Conservation (phyloP, 176 grass and related monocot species). For the Chrysopogon serrulatus region DNA sequence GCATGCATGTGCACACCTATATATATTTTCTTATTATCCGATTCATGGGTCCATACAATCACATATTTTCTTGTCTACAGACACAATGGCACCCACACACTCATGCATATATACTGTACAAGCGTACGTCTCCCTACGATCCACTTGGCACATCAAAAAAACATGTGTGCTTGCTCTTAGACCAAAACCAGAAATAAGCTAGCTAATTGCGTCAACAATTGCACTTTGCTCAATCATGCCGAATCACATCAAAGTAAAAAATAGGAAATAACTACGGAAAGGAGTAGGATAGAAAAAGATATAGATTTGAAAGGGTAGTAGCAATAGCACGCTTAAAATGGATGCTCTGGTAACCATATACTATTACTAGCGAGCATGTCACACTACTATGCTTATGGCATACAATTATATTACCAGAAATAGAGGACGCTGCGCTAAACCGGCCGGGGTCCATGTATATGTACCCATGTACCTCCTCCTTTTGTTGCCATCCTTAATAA, state of each 20-base stretch:
- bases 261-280: not conserved
- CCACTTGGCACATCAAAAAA: not conserved
- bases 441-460: conserved; percentile 22
- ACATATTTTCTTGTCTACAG: conserved; percentile 5
- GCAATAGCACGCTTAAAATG: not conserved
- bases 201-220: conserved; percentile 9
- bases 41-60: conserved; percentile 8
- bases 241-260: not conserved
- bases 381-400: not conserved
- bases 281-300: not conserved
- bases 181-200: conserved; percentile 16
- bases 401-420: conserved; percentile 10
- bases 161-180: conserved; percentile 13
- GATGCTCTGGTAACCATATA: not conserved
- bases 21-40: not conserved
- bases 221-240: not conserved
- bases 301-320: not conserved
- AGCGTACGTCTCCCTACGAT: not conserved
- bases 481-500: conserved; percentile 6
- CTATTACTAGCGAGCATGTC: not conserved
- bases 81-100: conserved; percentile 1
- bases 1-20: not conserved
- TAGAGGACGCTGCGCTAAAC: conserved; percentile 8
- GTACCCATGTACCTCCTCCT: not conserved
- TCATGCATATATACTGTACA: not conserved